Base-by-base conservation (phyloP, 768 basidiomycete genomes). In the Boletus huronensis region DNA sequence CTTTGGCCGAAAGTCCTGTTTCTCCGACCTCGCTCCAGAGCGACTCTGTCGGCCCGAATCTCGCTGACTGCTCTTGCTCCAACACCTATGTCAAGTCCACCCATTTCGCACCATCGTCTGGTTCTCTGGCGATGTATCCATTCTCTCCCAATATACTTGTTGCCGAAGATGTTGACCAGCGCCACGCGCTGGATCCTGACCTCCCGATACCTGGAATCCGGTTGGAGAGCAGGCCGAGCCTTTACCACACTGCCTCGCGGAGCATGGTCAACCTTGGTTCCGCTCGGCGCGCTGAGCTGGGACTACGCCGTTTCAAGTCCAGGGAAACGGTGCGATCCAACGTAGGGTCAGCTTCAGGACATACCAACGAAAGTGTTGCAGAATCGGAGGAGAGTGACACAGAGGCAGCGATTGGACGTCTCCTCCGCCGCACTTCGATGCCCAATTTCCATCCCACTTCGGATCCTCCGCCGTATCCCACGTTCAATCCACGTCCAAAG, bases 391-490 rank as follows among this genome's bases (percentile, higher is more conserved):
- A 64, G 36, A 64, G 59, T 13, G 58, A 60, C 5, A 62, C 53
- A 3, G 66, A 64, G 10, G 70, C 53, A 61, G 68, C 63, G 66
- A 72, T 58, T 65, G 70, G 75, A 7, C 73, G 75, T 54, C 73
- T 79, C 13, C 66, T 85, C 19, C 79, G 81, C 29, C 76, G 84
- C n/a, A 78, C 82, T 19, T 90, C 89, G 32, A 80, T 90, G 78
- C 89, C 87, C 1, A 85, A 78, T 36, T 88, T 83, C 65, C 82
- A 73, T 45, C 77, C 80, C 4, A 71, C 78, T 14, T 73, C 79
- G 1, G 74, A 77, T 25, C 88, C 88, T 17, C 88, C 89, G 2
- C 87, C 88, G 0, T 90, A 88, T 61, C 85, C 85, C 10, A 59
- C 74, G 7, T 80, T 81, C 63, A 54, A 64, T 25, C 70, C 72